Evolutionary conservation across 2,329 filamentous ascomycete genomes (phyloP), one percentile per base, ranked within the genome.

Genomic region (Tolypocladium nubicola): DNA sequence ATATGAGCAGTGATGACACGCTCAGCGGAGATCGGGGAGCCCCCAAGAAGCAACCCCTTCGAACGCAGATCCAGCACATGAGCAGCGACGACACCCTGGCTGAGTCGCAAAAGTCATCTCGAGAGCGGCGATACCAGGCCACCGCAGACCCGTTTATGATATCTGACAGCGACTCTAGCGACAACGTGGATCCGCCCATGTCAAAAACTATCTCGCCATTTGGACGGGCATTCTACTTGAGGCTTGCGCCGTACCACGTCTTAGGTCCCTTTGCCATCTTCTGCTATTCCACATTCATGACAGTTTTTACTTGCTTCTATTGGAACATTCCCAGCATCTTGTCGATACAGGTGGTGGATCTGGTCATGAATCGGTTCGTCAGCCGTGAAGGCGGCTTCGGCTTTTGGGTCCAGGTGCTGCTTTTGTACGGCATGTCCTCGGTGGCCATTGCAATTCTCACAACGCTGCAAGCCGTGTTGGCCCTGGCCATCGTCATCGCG

Each of bases 211-310:
- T 68, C 8, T 73, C 73, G 3, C 79, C 80, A 0, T 83, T 84
- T 60, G 80, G 80, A 37, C 74, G 79, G 11, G 80, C 80, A 2
- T 83, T 82, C 65, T 82, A 82, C 67, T 69, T 76, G 52, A 71
- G 73, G 21, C 67, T 76, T 53, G 77, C 79, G 2, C 70, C 76
- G 1, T 83, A 82, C 68, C 69, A 71, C 47, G 80, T 83, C 30
- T 67, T 79, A 47, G 72, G 75, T 2, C 75, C 74, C 13, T 71
- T 71, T 56, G 66, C 71, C 14, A 81, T 82, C 61, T 76, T 79
- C 63, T 66, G 72, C 57, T 82, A 82, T 67, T 80, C 77, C 1
- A 68, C 72, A 11, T 67, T 76, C 60, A 72, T 75, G 53, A 73
- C 73, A 11, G 68, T 81, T 41, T 68, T 78, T 60, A 75, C 75